Conservation (phyloP, 2,329 filamentous ascomycete species). For the Aspergillus quadricinctus region DNA sequence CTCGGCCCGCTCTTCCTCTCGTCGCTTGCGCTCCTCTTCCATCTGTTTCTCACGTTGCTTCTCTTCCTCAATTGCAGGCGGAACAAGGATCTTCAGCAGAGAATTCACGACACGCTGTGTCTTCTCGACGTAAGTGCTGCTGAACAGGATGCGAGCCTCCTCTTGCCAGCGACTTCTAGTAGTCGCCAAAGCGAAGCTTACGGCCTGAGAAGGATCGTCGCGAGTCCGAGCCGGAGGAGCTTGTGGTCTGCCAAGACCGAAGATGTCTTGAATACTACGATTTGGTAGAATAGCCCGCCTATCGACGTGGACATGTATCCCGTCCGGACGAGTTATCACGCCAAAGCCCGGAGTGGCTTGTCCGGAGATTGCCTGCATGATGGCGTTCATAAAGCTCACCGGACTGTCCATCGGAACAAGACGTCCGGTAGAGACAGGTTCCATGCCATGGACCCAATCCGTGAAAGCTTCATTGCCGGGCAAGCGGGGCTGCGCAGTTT, state of each 20-base stretch:
- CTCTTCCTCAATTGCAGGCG: slow-evolving; percentile 77
- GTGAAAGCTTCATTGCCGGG: slow-evolving; percentile 41
- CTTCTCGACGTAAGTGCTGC: slow-evolving; percentile 63
- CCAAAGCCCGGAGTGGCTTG: slow-evolving; percentile 42
- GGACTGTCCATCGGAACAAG: slow-evolving; percentile 47
- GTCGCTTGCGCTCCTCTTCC: slow-evolving; percentile 52
- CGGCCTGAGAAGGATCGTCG: slow-evolving; percentile 60
- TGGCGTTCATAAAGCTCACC: slow-evolving; percentile 54
- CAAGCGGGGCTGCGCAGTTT: slow-evolving; percentile 32
- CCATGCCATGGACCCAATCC: slow-evolving; percentile 52
- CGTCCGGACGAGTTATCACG: slow-evolving; percentile 43
- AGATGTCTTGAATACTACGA: slow-evolving; percentile 48
- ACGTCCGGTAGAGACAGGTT: slow-evolving; percentile 42
- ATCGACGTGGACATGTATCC: slow-evolving; percentile 53
- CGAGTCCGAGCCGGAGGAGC: slow-evolving; percentile 33
- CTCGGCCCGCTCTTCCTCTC: slow-evolving; percentile 60
- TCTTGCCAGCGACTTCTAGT: slow-evolving; percentile 82
- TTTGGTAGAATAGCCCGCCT: slow-evolving; percentile 48
- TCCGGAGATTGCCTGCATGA: slow-evolving; percentile 51
- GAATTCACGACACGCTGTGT: slow-evolving; percentile 63
- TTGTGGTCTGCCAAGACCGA: slow-evolving; percentile 31
- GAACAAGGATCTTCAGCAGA: slow-evolving; percentile 70
- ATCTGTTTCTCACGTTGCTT: slow-evolving; percentile 62
- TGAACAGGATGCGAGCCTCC: slow-evolving; percentile 83
- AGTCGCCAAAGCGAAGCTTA: slow-evolving; percentile 66